Conservation (phyloP, 2,329 filamentous ascomycete genomes). For the Aspergillus spinulosporus region DNA sequence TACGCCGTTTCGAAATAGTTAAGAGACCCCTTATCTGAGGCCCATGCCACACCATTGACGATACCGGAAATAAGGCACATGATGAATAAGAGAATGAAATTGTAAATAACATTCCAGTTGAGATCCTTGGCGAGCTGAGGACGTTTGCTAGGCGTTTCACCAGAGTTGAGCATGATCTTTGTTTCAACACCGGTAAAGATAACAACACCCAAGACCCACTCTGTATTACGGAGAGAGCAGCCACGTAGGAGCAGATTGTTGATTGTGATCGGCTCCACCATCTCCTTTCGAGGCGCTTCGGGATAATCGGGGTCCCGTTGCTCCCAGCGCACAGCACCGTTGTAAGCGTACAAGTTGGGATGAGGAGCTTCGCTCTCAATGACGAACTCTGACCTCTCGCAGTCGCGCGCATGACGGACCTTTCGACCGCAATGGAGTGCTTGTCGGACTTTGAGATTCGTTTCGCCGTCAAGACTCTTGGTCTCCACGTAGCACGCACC, state of each 20-base stretch:
- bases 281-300: slow-evolving; percentile 65
- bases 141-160: slow-evolving; percentile 91
- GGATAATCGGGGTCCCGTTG: slow-evolving; percentile 68
- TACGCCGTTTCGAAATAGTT: slow-evolving; percentile 83
- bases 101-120: slow-evolving; percentile 97
- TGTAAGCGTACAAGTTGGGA: slow-evolving; percentile 94
- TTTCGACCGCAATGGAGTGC: slow-evolving; percentile 81
- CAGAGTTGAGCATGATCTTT: slow-evolving; percentile 99
- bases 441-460: slow-evolving; percentile 92
- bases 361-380: slow-evolving; percentile 91
- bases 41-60: slow-evolving; percentile 81
- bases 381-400: slow-evolving; percentile 81
- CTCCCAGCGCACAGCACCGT: slow-evolving; percentile 81
- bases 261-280: slow-evolving; percentile 90
- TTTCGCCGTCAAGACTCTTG: slow-evolving; percentile 97
- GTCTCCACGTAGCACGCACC: slow-evolving; percentile 97
- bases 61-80: slow-evolving; percentile 89
- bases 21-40: slow-evolving; percentile 69
- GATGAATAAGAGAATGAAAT: slow-evolving; percentile 82
- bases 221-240: slow-evolving; percentile 90
- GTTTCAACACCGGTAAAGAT: slow-evolving; percentile 94
- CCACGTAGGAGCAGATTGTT: slow-evolving; percentile 94
- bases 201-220: slow-evolving; percentile 91
- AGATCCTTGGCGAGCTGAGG: slow-evolving; percentile 87
- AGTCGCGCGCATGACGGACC: slow-evolving; percentile 86